phyloP scores from a whole-genome alignment of 352 stramenopile species.

The Pythium brassicae region DNA sequence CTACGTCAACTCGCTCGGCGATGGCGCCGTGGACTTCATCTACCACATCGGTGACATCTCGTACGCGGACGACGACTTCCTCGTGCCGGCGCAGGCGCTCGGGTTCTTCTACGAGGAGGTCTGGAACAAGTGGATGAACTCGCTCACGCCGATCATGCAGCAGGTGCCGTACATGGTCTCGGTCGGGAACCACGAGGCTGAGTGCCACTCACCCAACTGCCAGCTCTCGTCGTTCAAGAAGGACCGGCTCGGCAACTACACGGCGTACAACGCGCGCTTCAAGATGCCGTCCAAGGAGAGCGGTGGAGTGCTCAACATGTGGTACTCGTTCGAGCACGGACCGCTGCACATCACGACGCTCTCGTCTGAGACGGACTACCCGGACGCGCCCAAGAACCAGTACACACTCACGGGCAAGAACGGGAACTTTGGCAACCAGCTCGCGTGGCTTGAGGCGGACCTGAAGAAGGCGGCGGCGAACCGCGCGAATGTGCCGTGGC shows the following conservation, averaged over 20 bases:
- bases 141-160: constrained; percentile 45
- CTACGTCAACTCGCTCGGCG: constrained; percentile 32
- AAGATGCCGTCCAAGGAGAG: constrained; percentile 79
- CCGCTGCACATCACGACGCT: constrained; percentile 81
- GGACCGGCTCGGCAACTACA: constrained; percentile 71
- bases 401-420: constrained; percentile 27
- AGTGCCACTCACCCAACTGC: constrained; percentile 77
- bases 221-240: constrained; percentile 39
- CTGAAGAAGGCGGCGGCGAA: constrained; percentile 41
- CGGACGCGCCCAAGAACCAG: constrained; percentile 31
- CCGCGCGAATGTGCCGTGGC: constrained; percentile 37
- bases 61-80: constrained; percentile 34
- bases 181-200: constrained; percentile 85
- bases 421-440: constrained; percentile 45
- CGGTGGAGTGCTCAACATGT: constrained; percentile 70
- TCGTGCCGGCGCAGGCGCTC: constrained; percentile 16
- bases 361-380: constrained; percentile 76
- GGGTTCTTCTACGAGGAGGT: constrained; percentile 86
- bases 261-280: constrained; percentile 81
- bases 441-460: constrained; percentile 46
- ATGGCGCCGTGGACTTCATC: constrained; percentile 42
- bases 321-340: constrained; percentile 86
- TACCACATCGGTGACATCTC: constrained; percentile 75
- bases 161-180: constrained; percentile 79
- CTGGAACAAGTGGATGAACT: constrained; percentile 85